Evolutionary conservation across 2,329 filamentous ascomycete species (phyloP).

Genomic region (Hypoxylon sp.): DNA sequence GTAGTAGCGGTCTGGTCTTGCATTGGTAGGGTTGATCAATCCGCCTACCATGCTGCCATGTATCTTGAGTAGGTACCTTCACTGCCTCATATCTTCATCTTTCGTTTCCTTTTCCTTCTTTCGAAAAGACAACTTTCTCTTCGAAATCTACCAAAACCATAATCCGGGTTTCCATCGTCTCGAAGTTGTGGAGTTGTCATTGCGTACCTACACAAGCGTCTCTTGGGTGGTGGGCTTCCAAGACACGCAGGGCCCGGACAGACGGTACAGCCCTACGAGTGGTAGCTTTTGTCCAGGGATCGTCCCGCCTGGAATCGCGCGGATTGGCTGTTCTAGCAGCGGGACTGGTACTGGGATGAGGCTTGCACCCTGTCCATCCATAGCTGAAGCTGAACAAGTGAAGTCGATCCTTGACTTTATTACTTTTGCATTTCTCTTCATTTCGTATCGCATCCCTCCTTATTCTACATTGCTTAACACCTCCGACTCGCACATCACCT

Average conservation of each 20-base stretch:
- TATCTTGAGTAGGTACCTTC: constrained; percentile 17
- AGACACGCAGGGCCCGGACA: constrained; percentile 36
- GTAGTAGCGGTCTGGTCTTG: constrained; percentile 30
- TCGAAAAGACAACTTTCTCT: too few species aligned
- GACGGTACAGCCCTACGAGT: constrained; percentile 37
- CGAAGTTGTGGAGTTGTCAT: too few species aligned
- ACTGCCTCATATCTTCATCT: constrained; percentile 4
- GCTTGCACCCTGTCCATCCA: constrained; percentile 25
- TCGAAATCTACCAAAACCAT: too few species aligned
- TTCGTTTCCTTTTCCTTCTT: constrained; percentile 1
- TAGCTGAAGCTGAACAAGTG: constrained; percentile 28
- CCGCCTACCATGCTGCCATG: constrained; percentile 14
- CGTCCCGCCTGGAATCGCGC: constrained; percentile 26
- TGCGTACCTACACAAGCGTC: too few species aligned
- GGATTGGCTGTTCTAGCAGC: constrained; percentile 32
- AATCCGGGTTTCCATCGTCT: too few species aligned
- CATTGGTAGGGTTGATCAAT: constrained; percentile 12
- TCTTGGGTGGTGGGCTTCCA: constrained; percentile 29
- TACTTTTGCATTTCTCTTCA: constrained; percentile 34
- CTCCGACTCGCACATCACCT: constrained; percentile 2
- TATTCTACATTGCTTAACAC: not conserved
- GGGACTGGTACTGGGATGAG: constrained; percentile 31
- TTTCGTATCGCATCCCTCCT: constrained; percentile 26
- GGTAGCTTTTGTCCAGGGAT: constrained; percentile 33
- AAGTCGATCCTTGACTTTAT: constrained; percentile 10